Evolutionary conservation across 2,329 filamentous ascomycete species (phyloP), one percentile per base, ranked within the genome.

Genomic region (Trichoderma simmonsii): DNA sequence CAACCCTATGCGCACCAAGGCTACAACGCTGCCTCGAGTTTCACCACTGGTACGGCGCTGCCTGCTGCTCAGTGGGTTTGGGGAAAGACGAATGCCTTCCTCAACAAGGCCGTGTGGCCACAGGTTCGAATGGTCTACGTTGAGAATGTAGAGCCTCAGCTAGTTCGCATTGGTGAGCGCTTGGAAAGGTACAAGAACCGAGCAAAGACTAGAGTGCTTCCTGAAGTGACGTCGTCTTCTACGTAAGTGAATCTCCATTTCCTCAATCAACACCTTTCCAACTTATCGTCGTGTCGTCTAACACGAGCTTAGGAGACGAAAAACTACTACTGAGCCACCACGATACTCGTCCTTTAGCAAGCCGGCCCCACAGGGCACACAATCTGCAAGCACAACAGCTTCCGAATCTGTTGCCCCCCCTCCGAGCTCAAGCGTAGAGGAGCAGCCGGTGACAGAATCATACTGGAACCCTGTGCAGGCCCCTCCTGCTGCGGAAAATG

Each of bases 101-200:
- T 97, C 39, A 89, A 94, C 72, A 88, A 89, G 61, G 91, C 90
- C 2, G 84, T 98, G 18, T 96, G 93, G 91, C 95, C 95, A 2
- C 91, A 92, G 75, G 74, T 98, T 12, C 90, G 92, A 30, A 87
- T 92, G 15, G 83, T 98, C 6, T 98, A 98, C 78, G 89, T 91
- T 12, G 91, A 97, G 78, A 97, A 97, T 77, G 95, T 99, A 4
- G 95, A 98, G 83, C 97, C 97, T 15, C 97, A 99, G 81, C 87
- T 99, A 15, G 89, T 95, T 71, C 93, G 94, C 77, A 98, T 99
- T 77, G 93, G 93, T 14, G 92, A 98, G 83, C 91, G 95, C 60
- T 87, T 99, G 12, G 95, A 94, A 54, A 87, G 92, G 62, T 93
- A 94, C 81, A 90, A 83, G 60, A 82, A 82, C 63, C 81, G 81